These are phyloP conservation scores for Berberis vulgaris DNA, from an alignment of 164 flowering plant genomes.

Conservation along the genomic window DNA sequence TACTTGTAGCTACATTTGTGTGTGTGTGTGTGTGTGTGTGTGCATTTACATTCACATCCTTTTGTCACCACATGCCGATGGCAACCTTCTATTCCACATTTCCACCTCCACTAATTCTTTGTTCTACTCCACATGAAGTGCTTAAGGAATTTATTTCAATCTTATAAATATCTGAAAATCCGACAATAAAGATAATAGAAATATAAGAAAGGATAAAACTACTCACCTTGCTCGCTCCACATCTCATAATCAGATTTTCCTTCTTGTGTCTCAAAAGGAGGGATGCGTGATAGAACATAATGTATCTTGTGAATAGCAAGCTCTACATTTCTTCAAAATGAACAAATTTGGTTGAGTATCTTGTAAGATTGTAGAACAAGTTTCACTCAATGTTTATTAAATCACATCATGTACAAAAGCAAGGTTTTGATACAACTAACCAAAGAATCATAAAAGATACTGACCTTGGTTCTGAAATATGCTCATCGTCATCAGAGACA, in stretches of 20 bases:
- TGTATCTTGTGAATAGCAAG: neutral
- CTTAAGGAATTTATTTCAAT: too few relatives aligned
- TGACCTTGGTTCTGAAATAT: slow-evolving; percentile 35
- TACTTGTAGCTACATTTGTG: too few relatives aligned
- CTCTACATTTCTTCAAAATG: neutral
- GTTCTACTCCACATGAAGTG: too few relatives aligned
- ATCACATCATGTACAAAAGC: too few relatives aligned
- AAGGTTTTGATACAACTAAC: too few relatives aligned
- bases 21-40: too few relatives aligned
- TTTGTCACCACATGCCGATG: too few relatives aligned
- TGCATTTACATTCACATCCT: too few relatives aligned
- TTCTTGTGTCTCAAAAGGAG: slow-evolving; percentile 30
- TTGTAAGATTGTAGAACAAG: neutral
- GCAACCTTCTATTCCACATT: too few relatives aligned
- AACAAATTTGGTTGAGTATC: neutral
- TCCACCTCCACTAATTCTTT: too few relatives aligned
- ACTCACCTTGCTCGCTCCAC: slow-evolving; percentile 71
- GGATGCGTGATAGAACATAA: slow-evolving; percentile 33
- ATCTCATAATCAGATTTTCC: slow-evolving; percentile 35
- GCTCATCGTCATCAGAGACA: slow-evolving; percentile 4
- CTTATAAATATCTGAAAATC: too few relatives aligned
- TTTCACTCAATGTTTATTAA: neutral
- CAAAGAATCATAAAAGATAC: slow-evolving; percentile 8
- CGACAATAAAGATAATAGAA: neutral
- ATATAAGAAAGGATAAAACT: slow-evolving; percentile 1